phyloP scores from a whole-genome alignment of 1,284 basidiomycete genomes.

The Trichosporon coremiiforme region DNA sequence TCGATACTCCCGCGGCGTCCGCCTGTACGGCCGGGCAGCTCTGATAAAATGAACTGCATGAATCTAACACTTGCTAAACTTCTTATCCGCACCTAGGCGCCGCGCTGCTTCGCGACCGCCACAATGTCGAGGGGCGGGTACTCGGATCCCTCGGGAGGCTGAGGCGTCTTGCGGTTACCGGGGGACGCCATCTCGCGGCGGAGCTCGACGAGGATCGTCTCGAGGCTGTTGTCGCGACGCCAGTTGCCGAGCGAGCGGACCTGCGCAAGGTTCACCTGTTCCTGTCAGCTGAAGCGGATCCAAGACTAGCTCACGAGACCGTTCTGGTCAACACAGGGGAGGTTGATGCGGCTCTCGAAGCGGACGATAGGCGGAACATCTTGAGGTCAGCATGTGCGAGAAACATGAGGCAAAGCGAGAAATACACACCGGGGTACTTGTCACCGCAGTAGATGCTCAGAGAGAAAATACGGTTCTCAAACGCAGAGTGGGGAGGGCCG shows the following conservation, averaged over 20 bases:
- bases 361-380: conserved; percentile 55
- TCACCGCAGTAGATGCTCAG: conserved; percentile 86
- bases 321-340: conserved; percentile 83
- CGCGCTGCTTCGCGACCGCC: conserved; percentile 46
- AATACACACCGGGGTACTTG: conserved; percentile 74
- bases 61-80: conserved; percentile 14
- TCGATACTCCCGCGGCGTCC: background rate
- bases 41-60: conserved; percentile 13
- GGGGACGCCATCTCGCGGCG: conserved; percentile 92
- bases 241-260: conserved; percentile 72
- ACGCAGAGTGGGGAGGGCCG: conserved; percentile 94
- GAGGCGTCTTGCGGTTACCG: conserved; percentile 88
- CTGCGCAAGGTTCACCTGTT: conserved; percentile 69
- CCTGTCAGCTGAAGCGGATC: background rate
- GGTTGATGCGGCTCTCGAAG: conserved; percentile 87
- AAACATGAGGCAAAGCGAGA: conserved; percentile 37
- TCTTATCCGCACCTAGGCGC: conserved; percentile 24
- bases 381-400: conserved; percentile 27
- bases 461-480: conserved; percentile 98
- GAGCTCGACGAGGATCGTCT: conserved; percentile 86
- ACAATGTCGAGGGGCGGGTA: conserved; percentile 53
- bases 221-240: conserved; percentile 74
- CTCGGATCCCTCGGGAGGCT: conserved; percentile 82
- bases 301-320: conserved; percentile 61
- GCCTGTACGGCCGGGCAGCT: background rate